Evolutionary conservation across 2,329 filamentous ascomycete genomes (phyloP).

Genomic region (Endocalyx cinctus): DNA sequence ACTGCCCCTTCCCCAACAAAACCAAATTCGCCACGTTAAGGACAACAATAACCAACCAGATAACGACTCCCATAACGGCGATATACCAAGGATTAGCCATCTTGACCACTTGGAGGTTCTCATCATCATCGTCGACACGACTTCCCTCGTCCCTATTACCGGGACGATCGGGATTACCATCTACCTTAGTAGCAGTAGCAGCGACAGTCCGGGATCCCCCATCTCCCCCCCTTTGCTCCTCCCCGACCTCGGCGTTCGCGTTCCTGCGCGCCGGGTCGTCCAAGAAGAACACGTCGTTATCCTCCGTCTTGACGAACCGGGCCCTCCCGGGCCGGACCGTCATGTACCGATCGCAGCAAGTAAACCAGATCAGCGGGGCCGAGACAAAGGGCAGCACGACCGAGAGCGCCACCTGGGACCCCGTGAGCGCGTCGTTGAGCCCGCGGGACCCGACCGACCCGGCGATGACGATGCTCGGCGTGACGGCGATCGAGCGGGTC

Average conservation of each 20-base stretch:
- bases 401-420: constrained; percentile 71
- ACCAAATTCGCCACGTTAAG: constrained; percentile 58
- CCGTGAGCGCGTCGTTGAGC: constrained; percentile 67
- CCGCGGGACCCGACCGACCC: constrained; percentile 69
- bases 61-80: constrained; percentile 46
- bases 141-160: constrained; percentile 1
- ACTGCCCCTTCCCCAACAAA: constrained; percentile 21
- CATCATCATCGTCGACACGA: not conserved
- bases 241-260: too few species aligned
- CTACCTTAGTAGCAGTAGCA: too few species aligned
- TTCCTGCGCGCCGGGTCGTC: not conserved
- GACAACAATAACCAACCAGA: constrained; percentile 70
- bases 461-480: constrained; percentile 78
- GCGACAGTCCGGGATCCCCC: too few species aligned
- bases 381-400: constrained; percentile 79
- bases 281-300: constrained; percentile 11
- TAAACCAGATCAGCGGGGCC: constrained; percentile 81
- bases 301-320: constrained; percentile 25
- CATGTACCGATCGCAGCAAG: constrained; percentile 76
- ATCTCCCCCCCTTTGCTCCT: too few species aligned
- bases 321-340: constrained; percentile 51
- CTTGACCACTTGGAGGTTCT: constrained; percentile 32
- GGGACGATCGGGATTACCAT: constrained; percentile 2
- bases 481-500: constrained; percentile 75
- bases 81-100: constrained; percentile 73